phyloP scores from a whole-genome alignment of 768 basidiomycete species.

The Phylloporus arenicola region DNA sequence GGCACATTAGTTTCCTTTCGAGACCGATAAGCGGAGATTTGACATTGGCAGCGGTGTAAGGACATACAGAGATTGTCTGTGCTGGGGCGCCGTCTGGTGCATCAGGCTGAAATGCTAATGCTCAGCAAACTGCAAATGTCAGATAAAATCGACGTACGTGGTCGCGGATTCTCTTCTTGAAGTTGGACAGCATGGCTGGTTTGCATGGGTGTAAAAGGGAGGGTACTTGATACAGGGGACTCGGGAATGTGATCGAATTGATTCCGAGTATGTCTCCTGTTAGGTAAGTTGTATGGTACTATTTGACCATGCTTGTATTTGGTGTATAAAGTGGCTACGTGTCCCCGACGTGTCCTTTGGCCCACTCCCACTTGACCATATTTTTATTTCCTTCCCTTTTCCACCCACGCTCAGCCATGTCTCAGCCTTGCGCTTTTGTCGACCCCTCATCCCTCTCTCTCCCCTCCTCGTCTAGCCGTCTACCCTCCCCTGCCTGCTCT shows the following conservation, averaged over 20 bases:
- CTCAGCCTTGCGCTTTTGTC: conserved; percentile 28
- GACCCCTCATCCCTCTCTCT: conserved; percentile 37
- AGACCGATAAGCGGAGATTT: conserved; percentile 4
- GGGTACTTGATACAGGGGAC: too few relatives aligned
- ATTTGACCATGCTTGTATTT: conserved; percentile 22
- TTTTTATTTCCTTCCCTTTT: conserved; percentile 15
- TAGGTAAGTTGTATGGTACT: not conserved
- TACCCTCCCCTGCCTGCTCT: conserved; percentile 24
- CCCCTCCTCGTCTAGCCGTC: conserved; percentile 29
- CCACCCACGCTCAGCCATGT: conserved; percentile 12
- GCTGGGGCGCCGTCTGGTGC: not conserved
- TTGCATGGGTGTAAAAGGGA: not conserved
- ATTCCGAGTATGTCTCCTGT: not conserved
- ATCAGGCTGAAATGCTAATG: not conserved
- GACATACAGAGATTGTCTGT: conserved; percentile 4
- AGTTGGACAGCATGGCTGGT: conserved; percentile 10
- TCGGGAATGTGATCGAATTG: too few relatives aligned
- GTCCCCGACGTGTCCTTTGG: conserved; percentile 25
- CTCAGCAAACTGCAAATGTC: not conserved
- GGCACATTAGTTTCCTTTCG: conserved; percentile 4
- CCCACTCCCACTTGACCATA: conserved; percentile 18
- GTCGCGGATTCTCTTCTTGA: conserved; percentile 4
- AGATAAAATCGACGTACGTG: not conserved
- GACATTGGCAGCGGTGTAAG: not conserved
- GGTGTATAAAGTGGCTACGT: conserved; percentile 29